Conservation (phyloP, 106 monocot genomes). For the Amphibolis antarctica region DNA sequence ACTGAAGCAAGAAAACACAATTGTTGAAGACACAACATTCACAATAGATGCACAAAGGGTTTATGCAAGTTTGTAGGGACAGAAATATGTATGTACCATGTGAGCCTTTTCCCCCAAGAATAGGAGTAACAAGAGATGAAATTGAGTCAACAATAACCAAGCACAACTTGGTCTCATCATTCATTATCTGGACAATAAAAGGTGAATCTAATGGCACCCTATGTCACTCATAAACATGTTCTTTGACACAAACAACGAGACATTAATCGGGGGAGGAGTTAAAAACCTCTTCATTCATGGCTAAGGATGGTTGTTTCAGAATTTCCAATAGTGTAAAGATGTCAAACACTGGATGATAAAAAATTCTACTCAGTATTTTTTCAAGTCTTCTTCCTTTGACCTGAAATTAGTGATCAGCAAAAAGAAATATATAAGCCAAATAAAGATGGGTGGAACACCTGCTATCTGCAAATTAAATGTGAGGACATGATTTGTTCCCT, state of each 20-base stretch:
- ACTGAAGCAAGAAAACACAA: too few relatives aligned
- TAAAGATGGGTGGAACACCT: neutral
- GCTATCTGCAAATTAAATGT: neutral
- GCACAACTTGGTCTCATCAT: conserved; percentile 24
- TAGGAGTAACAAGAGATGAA: conserved; percentile 64
- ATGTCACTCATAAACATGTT: neutral
- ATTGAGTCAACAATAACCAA: conserved; percentile 78
- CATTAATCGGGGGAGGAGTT: neutral
- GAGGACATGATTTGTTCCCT: conserved; percentile 24
- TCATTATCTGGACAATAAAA: conserved; percentile 31
- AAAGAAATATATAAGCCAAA: neutral
- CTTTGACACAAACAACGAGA: neutral
- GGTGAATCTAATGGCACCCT: neutral
- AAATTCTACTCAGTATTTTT: conserved; percentile 57
- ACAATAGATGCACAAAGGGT: neutral
- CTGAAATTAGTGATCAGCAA: conserved; percentile 25
- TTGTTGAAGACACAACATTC: neutral
- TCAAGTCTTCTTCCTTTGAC: conserved; percentile 32
- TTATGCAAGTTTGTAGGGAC: neutral
- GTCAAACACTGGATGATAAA: conserved; percentile 69
- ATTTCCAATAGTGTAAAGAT: conserved; percentile 56
- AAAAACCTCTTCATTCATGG: conserved; percentile 31
- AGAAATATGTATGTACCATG: conserved; percentile 38
- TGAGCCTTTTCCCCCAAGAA: conserved; percentile 59
- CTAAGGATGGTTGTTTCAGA: conserved; percentile 38